Conservation (phyloP, 164 flowering plant species). For the Buxus sempervirens region DNA sequence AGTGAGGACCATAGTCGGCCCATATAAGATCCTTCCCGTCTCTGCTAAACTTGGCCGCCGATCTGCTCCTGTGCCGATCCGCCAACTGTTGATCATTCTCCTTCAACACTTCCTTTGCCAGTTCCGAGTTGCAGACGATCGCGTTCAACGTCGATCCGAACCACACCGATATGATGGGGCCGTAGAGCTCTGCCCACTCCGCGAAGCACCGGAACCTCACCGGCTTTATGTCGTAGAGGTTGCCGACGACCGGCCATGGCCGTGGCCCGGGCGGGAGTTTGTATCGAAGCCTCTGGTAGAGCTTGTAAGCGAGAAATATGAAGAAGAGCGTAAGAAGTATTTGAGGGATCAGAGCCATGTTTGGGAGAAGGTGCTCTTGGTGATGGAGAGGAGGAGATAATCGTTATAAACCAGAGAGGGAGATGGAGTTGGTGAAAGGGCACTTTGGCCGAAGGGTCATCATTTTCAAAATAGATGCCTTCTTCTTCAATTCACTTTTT, state of each 20-base stretch:
- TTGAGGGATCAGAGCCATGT: slow-evolving; percentile 10
- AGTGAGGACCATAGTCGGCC: slow-evolving; percentile 67
- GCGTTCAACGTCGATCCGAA: slow-evolving; percentile 46
- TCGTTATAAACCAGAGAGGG: not conserved
- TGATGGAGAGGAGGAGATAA: not conserved
- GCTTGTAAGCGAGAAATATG: slow-evolving; percentile 20
- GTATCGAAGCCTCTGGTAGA: slow-evolving; percentile 27
- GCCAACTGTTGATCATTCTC: slow-evolving; percentile 56
- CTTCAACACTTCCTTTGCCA: slow-evolving; percentile 52
- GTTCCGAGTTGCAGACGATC: slow-evolving; percentile 34
- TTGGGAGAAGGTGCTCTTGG: not conserved
- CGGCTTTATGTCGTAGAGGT: slow-evolving; percentile 50
- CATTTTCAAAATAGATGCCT: too few species aligned
- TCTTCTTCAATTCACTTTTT: too few species aligned
- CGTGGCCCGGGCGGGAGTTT: slow-evolving; percentile 60
- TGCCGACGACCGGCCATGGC: slow-evolving; percentile 53
- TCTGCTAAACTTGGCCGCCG: slow-evolving; percentile 42
- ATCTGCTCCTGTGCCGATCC: slow-evolving; percentile 38
- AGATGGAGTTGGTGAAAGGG: slow-evolving; percentile 6
- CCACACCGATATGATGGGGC: slow-evolving; percentile 55
- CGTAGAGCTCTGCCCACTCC: slow-evolving; percentile 44
- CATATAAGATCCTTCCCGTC: slow-evolving; percentile 55
- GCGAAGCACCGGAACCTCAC: slow-evolving; percentile 49
- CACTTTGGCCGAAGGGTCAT: not conserved
- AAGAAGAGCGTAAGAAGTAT: slow-evolving; percentile 10